Base-by-base conservation (phyloP, 805 yeast genomes). In the Saccharomycopsis microspora region DNA sequence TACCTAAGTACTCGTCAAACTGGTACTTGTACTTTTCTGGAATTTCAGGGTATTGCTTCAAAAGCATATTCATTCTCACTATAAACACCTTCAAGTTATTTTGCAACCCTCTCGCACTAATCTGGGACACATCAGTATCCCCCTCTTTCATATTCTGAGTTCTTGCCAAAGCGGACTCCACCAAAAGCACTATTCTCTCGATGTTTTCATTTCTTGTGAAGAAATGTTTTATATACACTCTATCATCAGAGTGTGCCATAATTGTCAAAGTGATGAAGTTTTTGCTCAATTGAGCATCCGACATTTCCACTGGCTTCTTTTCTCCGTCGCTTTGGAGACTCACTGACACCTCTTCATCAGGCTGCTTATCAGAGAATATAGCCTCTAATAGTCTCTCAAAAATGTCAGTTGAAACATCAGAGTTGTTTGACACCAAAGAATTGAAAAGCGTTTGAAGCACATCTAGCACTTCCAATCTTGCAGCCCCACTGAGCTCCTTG, bases 241-340 rank as follows among this genome's bases (percentile, higher is more conserved):
- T 39, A 27, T 19, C 19, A 19, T n/a, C 11, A 8, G 43, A 19
- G 11, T 31, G 41, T 5, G 41, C 43, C 7, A 48, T 19, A 5
- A 49, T 28, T 5, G 52, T 49, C 30, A 49, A 35, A 8, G 52
- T 49, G 32, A 49, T 42, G 19, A 46, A 49, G 33, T 39, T 49
- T 4, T 42, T 42, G 35, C 49, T 49, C n/a, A 49, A 45, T 11
- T 42, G 37, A 6, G 11, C 9, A 7, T 8, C 41, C 11, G 41
- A 7, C 7, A 32, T 8, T 36, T 38, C 28, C 5, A 27, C 38
- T 8, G 46, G 4, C 7, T 11, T 10, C n/a, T 27, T 37, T 10
- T 11, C 9, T 7, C 34, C 32, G 27, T n/a, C 5, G 37, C 19
- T 28, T 8, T 8, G n/a, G 11, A 28, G 11, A 9, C 10, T 9